Conservation (phyloP, 208 protist genomes). For the Acanthamoeba triangularis region DNA sequence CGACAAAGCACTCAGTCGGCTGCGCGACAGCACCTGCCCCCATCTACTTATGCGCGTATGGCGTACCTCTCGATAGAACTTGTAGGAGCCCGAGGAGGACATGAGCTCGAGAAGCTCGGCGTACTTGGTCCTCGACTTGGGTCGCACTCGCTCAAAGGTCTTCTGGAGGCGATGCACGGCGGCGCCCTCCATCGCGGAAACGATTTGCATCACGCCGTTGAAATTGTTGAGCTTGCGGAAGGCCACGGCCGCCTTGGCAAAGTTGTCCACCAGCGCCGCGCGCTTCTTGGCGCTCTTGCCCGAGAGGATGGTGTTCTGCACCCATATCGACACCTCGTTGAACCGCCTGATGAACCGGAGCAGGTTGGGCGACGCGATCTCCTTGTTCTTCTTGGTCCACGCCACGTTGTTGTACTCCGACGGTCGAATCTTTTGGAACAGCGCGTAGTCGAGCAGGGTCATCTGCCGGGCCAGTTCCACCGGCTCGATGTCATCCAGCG, state of each 20-base stretch:
- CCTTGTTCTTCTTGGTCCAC: constrained; percentile 58
- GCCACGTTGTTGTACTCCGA: neutral
- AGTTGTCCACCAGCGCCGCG: constrained; percentile 32
- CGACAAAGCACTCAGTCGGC: neutral
- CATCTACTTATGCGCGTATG: neutral
- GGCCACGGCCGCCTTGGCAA: constrained; percentile 44
- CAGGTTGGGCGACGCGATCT: neutral
- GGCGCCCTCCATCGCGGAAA: constrained; percentile 60
- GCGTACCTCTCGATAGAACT: constrained; percentile 50
- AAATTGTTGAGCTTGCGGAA: constrained; percentile 67
- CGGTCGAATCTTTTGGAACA: constrained; percentile 53
- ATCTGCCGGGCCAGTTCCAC: constrained; percentile 64
- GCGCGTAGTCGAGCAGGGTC: constrained; percentile 31
- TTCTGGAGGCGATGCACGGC: constrained; percentile 55
- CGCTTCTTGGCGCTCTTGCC: constrained; percentile 70
- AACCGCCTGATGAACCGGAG: constrained; percentile 27
- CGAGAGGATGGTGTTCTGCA: constrained; percentile 49
- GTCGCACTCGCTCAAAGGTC: constrained; percentile 15
- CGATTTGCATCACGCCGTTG: constrained; percentile 58
- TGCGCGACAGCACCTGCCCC: neutral
- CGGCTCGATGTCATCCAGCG: constrained; percentile 62
- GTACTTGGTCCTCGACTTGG: constrained; percentile 49
- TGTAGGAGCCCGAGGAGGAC: constrained; percentile 4
- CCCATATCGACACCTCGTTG: constrained; percentile 66
- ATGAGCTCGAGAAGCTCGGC: constrained; percentile 53